Evolutionary conservation across 192 early-diverging fungal genomes (phyloP).

Genomic region (Podila minutissima): DNA sequence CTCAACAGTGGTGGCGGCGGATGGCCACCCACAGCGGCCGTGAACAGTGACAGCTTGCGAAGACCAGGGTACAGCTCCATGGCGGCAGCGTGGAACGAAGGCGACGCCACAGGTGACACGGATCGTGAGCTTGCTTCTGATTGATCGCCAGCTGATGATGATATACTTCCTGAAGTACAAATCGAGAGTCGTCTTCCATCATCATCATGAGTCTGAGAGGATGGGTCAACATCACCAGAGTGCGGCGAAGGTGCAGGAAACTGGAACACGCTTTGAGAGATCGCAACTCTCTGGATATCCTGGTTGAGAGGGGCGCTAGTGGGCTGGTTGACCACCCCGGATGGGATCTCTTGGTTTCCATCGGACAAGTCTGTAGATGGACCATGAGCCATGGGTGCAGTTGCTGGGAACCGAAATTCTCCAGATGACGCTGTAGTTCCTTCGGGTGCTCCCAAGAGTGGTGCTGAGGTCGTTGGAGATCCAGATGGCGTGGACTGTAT

Average conservation of each 20-base stretch:
- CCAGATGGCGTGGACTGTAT: neutral
- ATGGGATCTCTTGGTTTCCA: neutral
- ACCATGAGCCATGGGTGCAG: neutral
- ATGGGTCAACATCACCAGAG: neutral
- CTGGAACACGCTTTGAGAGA: conserved; percentile 5
- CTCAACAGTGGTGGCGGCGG: conserved; percentile 32
- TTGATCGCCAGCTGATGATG: neutral
- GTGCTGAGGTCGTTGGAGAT: conserved; percentile 2
- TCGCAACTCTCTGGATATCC: neutral
- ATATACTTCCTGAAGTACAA: neutral
- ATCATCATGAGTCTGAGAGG: neutral
- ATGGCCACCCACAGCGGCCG: conserved; percentile 13
- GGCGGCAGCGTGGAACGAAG: conserved; percentile 23
- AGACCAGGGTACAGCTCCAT: conserved; percentile 41
- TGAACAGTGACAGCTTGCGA: conserved; percentile 42
- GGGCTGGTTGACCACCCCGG: conserved; percentile 10
- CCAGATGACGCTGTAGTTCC: neutral
- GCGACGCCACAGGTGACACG: conserved; percentile 6
- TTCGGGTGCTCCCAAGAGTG: neutral
- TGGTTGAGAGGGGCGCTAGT: neutral
- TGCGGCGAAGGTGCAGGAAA: conserved; percentile 19
- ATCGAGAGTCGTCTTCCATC: neutral
- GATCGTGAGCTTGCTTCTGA: neutral
- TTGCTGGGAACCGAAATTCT: neutral
- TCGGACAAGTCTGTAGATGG: neutral